phyloP scores from a whole-genome alignment of 768 basidiomycete genomes.

The Leccinum subtestaceum region DNA sequence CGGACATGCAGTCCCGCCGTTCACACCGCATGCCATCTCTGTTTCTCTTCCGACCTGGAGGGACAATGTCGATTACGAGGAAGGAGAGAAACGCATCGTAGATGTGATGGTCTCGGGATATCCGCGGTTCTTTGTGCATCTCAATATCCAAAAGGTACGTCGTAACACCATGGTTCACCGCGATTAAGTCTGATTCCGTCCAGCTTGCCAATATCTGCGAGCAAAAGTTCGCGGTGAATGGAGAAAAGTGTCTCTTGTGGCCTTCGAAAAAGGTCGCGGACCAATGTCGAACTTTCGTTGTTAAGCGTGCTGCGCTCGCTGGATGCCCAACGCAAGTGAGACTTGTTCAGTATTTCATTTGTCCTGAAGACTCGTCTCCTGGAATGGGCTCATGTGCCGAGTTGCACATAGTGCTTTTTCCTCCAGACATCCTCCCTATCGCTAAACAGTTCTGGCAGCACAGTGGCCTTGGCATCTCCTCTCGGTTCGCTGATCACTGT shows the following conservation, averaged over 20 bases:
- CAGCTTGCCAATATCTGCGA: constrained; percentile 80
- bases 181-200: not conserved
- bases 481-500: constrained; percentile 81
- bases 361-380: constrained; percentile 47
- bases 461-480: constrained; percentile 85
- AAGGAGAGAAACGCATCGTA: constrained; percentile 77
- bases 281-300: constrained; percentile 72
- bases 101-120: constrained; percentile 86
- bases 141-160: constrained; percentile 77
- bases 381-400: constrained; percentile 42
- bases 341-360: constrained; percentile 69
- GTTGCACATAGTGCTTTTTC: constrained; percentile 82
- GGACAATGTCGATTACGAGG: constrained; percentile 90
- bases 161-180: not conserved
- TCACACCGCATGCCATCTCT: constrained; percentile 86
- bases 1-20: constrained; percentile 59
- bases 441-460: constrained; percentile 98
- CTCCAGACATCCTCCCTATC: constrained; percentile 51
- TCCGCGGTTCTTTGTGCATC: constrained; percentile 91
- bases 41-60: constrained; percentile 93
- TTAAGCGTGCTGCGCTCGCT: constrained; percentile 43
- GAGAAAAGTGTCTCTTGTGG: constrained; percentile 78
- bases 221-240: constrained; percentile 68
- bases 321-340: constrained; percentile 48
- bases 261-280: constrained; percentile 72